Conservation (phyloP, 352 stramenopile species). For the Globisporangium emineosum region DNA sequence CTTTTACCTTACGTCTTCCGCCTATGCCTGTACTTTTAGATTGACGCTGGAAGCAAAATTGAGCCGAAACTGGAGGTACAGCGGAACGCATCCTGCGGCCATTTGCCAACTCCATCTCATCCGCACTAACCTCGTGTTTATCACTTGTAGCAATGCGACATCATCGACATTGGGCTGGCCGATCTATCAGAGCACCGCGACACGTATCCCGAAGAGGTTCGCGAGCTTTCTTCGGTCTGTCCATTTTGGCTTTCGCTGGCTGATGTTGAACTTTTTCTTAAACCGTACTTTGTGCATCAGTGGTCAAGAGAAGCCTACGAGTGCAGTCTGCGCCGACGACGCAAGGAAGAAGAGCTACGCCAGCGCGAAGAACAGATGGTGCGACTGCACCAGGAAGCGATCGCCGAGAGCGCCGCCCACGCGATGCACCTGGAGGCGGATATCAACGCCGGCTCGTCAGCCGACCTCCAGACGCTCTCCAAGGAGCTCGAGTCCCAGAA, state of each 20-base stretch:
- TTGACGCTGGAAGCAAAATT: constrained; percentile 53
- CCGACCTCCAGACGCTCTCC: constrained; percentile 56
- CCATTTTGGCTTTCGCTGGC: background rate
- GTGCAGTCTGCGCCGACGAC: constrained; percentile 47
- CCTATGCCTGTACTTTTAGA: constrained; percentile 24
- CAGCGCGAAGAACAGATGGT: constrained; percentile 66
- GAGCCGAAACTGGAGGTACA: constrained; percentile 71
- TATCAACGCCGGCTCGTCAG: constrained; percentile 40
- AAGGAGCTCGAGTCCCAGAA: constrained; percentile 54
- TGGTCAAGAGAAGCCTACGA: constrained; percentile 55
- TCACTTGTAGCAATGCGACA: constrained; percentile 64
- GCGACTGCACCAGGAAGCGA: constrained; percentile 61
- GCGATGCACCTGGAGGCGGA: constrained; percentile 72
- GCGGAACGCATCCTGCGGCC: background rate
- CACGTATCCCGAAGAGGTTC: constrained; percentile 67
- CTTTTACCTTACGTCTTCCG: background rate
- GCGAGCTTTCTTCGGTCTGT: background rate
- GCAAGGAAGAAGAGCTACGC: constrained; percentile 62
- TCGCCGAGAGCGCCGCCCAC: constrained; percentile 68
- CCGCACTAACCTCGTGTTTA: background rate
- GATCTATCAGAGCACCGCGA: constrained; percentile 68
- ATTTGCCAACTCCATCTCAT: background rate
- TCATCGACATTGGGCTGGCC: constrained; percentile 75
- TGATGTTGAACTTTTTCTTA: too few species aligned
- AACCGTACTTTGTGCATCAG: constrained; percentile 36